These are phyloP conservation scores for Pyrenula aspistea DNA, from an alignment of 495 filamentous ascomycete genomes.

Conservation along the genomic window DNA sequence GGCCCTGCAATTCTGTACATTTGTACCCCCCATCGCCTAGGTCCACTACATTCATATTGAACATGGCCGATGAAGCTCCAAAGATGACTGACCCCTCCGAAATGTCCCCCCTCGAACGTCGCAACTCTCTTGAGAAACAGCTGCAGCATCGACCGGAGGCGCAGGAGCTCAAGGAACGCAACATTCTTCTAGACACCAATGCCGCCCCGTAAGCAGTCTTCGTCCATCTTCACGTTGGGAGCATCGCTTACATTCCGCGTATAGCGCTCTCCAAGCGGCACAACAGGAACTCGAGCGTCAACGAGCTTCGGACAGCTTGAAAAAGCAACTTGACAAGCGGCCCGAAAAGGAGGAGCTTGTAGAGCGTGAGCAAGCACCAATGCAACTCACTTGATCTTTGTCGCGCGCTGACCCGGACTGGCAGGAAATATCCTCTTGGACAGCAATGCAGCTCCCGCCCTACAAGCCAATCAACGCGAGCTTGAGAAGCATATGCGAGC, in stretches of 20 bases:
- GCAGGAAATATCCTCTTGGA: conserved; percentile 74
- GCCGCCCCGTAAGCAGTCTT: conserved; percentile 47
- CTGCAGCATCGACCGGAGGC: conserved; percentile 67
- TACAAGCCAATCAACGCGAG: conserved; percentile 68
- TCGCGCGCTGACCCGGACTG: neutral
- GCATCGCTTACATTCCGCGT: neutral
- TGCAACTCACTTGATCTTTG: conserved; percentile 1
- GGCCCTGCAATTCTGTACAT: too few species aligned
- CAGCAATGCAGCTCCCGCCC: conserved; percentile 57
- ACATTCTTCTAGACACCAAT: conserved; percentile 62
- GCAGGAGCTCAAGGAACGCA: conserved; percentile 64
- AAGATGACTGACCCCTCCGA: conserved; percentile 34
- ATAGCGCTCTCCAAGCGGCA: conserved; percentile 48
- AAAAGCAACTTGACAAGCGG: conserved; percentile 53
- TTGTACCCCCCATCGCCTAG: too few species aligned
- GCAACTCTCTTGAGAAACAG: conserved; percentile 82
- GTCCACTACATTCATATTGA: too few species aligned
- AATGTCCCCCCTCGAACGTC: conserved; percentile 64
- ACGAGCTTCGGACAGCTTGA: conserved; percentile 47
- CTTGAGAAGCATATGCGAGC: conserved; percentile 76
- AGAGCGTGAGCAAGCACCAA: conserved; percentile 45
- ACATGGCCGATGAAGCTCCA: neutral
- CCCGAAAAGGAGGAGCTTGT: conserved; percentile 55
- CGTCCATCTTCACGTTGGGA: neutral
- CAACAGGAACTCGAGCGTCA: conserved; percentile 55